A percentile compares a stretch with the other conserved stretches of the same genome.
Evolutionary conservation across 2,329 filamentous ascomycete genomes (phyloP).

Genomic region (Microcyclosporella mali): DNA sequence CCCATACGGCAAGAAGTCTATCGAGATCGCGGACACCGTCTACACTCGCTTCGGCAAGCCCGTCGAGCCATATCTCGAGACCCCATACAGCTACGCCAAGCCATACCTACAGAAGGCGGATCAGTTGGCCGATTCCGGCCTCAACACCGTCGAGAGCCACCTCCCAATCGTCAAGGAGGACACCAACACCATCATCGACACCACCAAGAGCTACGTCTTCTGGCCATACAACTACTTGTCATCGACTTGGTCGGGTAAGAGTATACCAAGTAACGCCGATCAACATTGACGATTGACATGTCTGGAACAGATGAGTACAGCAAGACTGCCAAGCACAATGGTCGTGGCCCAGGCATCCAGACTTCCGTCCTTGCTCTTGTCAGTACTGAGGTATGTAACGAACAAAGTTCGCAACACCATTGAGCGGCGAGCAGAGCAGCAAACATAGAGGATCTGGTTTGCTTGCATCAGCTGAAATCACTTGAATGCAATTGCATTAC

Average conservation of each 20-base stretch:
- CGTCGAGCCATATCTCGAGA: conserved; percentile 69
- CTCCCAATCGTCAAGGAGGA: conserved; percentile 55
- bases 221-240: conserved; percentile 39
- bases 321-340: conserved; percentile 31
- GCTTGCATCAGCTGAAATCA: too few species aligned
- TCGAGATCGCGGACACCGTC: conserved; percentile 66
- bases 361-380: conserved; percentile 30
- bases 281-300: conserved; percentile 8
- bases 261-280: neutral
- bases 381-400: conserved; percentile 21
- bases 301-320: conserved; percentile 31
- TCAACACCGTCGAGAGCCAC: conserved; percentile 44
- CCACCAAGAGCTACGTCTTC: conserved; percentile 57
- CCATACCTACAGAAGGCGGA: conserved; percentile 84
- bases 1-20: conserved; percentile 74
- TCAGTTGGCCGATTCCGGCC: conserved; percentile 51
- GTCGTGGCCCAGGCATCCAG: conserved; percentile 24
- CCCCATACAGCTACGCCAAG: conserved; percentile 72
- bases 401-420: too few species aligned
- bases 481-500: too few species aligned
- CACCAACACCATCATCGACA: conserved; percentile 49
- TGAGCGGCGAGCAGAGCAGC: too few species aligned
- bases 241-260: conserved; percentile 30
- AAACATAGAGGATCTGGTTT: too few species aligned
- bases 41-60: conserved; percentile 74